These are phyloP conservation scores for Murraya paniculata DNA, from an alignment of 345 rosid genomes.

Conservation along the genomic window DNA sequence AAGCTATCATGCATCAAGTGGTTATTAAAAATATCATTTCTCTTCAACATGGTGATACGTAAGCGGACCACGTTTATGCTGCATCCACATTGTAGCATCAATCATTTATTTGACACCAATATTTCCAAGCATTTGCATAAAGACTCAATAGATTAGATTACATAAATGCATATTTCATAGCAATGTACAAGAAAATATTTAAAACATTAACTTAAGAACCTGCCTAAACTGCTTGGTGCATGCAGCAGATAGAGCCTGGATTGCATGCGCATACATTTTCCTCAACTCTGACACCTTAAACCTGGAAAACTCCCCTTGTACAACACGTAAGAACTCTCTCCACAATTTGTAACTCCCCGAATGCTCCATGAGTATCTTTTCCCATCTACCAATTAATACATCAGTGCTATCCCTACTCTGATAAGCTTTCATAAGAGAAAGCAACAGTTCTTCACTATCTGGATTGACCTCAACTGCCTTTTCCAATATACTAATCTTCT, in stretches of 20 bases:
- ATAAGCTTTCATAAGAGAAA: conserved; percentile 81
- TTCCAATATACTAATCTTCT: conserved; percentile 91
- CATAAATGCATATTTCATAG: not conserved
- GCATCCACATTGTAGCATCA: not conserved
- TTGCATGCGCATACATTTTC: conserved; percentile 84
- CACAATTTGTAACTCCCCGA: conserved; percentile 71
- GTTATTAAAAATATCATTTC: too few relatives aligned
- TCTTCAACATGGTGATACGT: too few relatives aligned
- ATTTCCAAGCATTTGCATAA: not conserved
- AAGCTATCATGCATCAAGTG: too few relatives aligned
- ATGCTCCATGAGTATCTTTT: conserved; percentile 69
- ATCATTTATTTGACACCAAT: not conserved
- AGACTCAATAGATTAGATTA: not conserved
- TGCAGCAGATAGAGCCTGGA: conserved; percentile 79
- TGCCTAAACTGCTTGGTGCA: conserved; percentile 92
- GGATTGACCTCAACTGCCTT: conserved; percentile 90
- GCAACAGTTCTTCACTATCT: conserved; percentile 72
- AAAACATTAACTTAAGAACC: conserved; percentile 59
- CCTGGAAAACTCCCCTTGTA: conserved; percentile 87
- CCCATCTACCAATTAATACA: conserved; percentile 78
- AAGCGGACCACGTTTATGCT: too few relatives aligned
- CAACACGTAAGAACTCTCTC: conserved; percentile 77
- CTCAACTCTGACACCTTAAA: conserved; percentile 90
- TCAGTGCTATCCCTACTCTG: conserved; percentile 74
- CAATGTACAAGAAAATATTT: conserved; percentile 7